These are phyloP conservation scores for Nothophoma quercina DNA, from an alignment of 2,329 filamentous ascomycete genomes.

Conservation along the genomic window DNA sequence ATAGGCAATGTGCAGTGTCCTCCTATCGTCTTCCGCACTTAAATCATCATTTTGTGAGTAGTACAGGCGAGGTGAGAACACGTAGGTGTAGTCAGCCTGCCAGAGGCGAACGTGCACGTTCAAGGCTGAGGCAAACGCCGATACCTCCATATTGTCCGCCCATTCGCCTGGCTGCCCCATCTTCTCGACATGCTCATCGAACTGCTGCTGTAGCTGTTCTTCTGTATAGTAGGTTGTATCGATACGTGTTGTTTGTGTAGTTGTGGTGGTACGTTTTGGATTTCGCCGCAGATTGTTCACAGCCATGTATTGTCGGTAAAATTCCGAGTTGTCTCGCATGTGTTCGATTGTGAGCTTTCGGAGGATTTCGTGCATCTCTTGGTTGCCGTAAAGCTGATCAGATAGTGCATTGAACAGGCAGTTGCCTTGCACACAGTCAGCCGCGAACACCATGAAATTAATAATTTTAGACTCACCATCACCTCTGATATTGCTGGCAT, in stretches of 20 bases:
- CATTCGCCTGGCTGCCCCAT: constrained; percentile 69
- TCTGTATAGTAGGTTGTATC: constrained; percentile 58
- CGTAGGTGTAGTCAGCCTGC: constrained; percentile 60
- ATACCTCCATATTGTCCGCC: constrained; percentile 73
- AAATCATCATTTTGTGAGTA: constrained; percentile 38
- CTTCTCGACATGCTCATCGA: constrained; percentile 63
- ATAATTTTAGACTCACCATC: constrained; percentile 62
- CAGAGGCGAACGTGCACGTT: constrained; percentile 70
- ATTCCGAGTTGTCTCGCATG: constrained; percentile 66
- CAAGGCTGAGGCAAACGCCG: constrained; percentile 69
- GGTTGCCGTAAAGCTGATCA: constrained; percentile 70
- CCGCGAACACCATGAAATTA: constrained; percentile 15
- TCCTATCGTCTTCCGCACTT: constrained; percentile 42
- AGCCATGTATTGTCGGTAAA: constrained; percentile 71
- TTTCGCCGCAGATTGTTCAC: constrained; percentile 62
- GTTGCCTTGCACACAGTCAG: constrained; percentile 61
- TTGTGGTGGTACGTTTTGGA: constrained; percentile 64
- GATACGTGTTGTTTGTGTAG: constrained; percentile 52
- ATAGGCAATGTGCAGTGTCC: constrained; percentile 66
- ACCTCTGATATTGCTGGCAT: constrained; percentile 65
- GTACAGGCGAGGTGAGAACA: constrained; percentile 54
- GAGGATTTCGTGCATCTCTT: constrained; percentile 65
- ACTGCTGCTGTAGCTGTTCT: constrained; percentile 61
- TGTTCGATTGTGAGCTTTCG: constrained; percentile 67
- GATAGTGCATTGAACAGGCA: constrained; percentile 74